Base-by-base conservation (phyloP, 1,139 yeast species). In the Wickerhamiella pararugosa region DNA sequence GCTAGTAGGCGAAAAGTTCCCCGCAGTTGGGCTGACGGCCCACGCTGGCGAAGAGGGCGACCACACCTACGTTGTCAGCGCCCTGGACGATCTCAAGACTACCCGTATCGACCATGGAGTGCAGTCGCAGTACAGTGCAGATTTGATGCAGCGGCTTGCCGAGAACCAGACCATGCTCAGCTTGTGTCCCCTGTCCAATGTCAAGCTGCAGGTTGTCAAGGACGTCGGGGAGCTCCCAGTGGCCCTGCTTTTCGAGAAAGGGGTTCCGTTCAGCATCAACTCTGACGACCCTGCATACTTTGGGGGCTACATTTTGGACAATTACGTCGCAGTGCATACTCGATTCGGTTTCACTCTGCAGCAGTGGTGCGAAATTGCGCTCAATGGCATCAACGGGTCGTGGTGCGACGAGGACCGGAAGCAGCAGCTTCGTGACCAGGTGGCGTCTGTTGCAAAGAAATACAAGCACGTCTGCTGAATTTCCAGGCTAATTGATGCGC, bases 11-110 rank as follows among this genome's bases (percentile, higher is more conserved):
- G 60, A 63, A 25, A 10, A 15, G n/a, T 8, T 10, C 5, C 39
- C 37, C 25, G 25, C 28, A 53, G 63, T 35, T 70, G 64, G 52
- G 73, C 77, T 29, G 56, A 81, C 93, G 32, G 90, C 92, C 2
- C 93, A 81, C 57, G 92, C 90, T 3, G 93, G 93, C 51, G 93
- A 81, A 61, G 92, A 81, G 63, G 92, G 90, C 41, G 82, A 78
- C 49, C 74, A 81, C 37, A 67, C 72, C 10, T 79, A 66, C 50
- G 80, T 81, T 32, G 50, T 62, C 8, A 66, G 67, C 41, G 65
- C 90, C 1, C 61, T 81, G 48, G 75, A 78, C 51, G 49, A 65
- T 37, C 67, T 81, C 50, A 66, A 71, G 1, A 82, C 73, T 10
- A 67, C 75, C 30, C 70, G 93, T 61, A 76, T 81, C 45, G 93